Evolutionary conservation across 306 rosid genomes (phyloP).

Genomic region (Vachellia pachyceras): DNA sequence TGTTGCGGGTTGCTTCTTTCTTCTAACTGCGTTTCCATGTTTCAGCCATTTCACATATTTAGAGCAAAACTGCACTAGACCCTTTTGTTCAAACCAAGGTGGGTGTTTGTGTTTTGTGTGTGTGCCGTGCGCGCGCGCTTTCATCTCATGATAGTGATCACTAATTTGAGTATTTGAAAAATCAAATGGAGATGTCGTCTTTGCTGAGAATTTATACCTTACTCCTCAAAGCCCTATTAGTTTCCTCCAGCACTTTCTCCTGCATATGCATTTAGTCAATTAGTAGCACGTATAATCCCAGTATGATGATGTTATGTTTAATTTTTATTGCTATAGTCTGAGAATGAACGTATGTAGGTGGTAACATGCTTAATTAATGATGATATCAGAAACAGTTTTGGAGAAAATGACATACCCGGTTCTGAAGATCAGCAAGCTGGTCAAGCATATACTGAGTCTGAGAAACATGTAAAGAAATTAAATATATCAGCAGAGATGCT

Average conservation of each 20-base stretch:
- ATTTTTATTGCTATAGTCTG: background rate
- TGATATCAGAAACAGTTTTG: background rate
- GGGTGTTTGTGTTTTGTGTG: no score
- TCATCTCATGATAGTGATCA: background rate
- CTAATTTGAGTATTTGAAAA: background rate
- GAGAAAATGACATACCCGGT: constrained; percentile 50
- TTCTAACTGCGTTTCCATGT: constrained; percentile 63
- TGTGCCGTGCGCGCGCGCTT: no score
- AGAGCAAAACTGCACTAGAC: background rate
- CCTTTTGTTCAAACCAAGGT: background rate
- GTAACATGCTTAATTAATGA: no score
- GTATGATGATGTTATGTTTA: background rate
- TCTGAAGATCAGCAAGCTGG: constrained; percentile 82
- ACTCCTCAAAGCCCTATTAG: constrained; percentile 57
- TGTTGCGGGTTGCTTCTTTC: constrained; percentile 51
- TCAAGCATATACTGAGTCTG: constrained; percentile 80
- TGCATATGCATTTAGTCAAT: constrained; percentile 36
- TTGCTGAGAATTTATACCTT: constrained; percentile 49
- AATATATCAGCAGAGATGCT: background rate
- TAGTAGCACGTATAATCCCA: background rate
- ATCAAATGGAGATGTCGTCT: background rate
- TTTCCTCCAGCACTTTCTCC: constrained; percentile 73
- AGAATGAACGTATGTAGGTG: no score
- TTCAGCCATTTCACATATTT: background rate
- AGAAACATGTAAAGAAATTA: constrained; percentile 1